Evolutionary conservation across 805 yeast species (phyloP), one percentile per base, ranked within the genome.

Genomic region (Candida arabinofermentans): DNA sequence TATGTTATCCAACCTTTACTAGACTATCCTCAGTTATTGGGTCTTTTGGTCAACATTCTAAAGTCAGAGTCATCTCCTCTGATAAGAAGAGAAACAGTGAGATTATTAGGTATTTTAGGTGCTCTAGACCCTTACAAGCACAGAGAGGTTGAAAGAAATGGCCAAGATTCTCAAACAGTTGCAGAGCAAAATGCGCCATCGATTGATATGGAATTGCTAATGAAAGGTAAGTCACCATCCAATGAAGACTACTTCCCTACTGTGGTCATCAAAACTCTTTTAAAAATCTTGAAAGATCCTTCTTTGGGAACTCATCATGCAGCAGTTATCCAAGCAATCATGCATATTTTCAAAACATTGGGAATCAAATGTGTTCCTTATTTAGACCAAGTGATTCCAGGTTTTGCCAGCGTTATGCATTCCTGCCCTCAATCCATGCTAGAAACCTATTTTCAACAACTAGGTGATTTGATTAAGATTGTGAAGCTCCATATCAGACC

Each of bases 61-160:
- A 86, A 86, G 49, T 79, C 89, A 44, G 97, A 91, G 55, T 76
- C 79, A 9, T 78, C 95, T 0, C 75, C 83, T 3, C 66, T 75
- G 4, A 81, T 87, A 7, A 78, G 93, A 55, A 70, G 96, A 43
- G 98, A 93, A 59, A 85, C 96, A 0, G 96, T 93, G 1, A 74
- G 91, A 49, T 65, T 93, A 19, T 69, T 93, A 42, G 99, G 99
- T 57, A 89, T 90, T 26, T 67, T 93, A 32, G 99, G 99, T 48
- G 99, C 99, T 0, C 68, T 93, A 36, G 99, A 93, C 63, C 99
- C 99, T 1, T 93, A 91, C 59, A 90, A 87, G 57, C 95, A 89
- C 52, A 79, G 96, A 42, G 96, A 88, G 53, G 86, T 90, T 8
- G 98, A 90, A 58, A 81, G 86, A 43, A 50, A 48, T 27, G 62